phyloP scores from a whole-genome alignment of 495 filamentous ascomycete genomes.

The Astrothelium subdiscretum region DNA sequence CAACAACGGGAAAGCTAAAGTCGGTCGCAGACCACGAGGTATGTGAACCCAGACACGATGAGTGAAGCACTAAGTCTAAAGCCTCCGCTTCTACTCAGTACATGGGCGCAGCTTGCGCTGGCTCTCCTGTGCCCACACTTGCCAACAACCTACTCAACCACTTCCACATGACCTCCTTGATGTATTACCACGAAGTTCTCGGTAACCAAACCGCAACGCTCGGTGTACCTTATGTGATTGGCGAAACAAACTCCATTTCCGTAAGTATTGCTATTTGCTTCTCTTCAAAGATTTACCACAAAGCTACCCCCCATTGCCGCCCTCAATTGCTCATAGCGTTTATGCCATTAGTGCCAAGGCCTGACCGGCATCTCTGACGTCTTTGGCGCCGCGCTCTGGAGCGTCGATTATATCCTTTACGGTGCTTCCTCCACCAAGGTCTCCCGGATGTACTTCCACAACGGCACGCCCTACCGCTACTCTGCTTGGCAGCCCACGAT shows the following conservation, averaged over 20 bases:
- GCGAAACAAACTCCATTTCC: conserved; percentile 23
- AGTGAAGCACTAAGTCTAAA: background rate
- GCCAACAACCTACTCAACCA: background rate
- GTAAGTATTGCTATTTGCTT: background rate
- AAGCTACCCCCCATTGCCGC: too few relatives aligned
- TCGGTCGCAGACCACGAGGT: conserved; percentile 19
- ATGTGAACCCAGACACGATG: background rate
- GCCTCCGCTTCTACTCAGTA: conserved; percentile 7
- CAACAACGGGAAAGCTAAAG: background rate
- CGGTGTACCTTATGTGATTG: conserved; percentile 16
- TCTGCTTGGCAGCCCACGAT: conserved; percentile 18
- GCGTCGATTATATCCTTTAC: conserved; percentile 22
- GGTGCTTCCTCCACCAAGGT: conserved; percentile 12
- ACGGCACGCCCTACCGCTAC: conserved; percentile 19
- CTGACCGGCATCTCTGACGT: conserved; percentile 13
- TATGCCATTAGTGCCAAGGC: conserved; percentile 7
- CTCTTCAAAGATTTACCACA: background rate
- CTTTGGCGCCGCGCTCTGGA: conserved; percentile 21
- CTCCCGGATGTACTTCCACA: conserved; percentile 16
- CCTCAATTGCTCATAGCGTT: too few relatives aligned
- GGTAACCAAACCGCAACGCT: conserved; percentile 3
- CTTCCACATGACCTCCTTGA: conserved; percentile 6
- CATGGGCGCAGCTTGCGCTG: conserved; percentile 15
- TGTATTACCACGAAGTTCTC: conserved; percentile 16
- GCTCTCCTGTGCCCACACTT: background rate